Conservation (phyloP, 306 rosid species). For the Gastrolobium villosum region DNA sequence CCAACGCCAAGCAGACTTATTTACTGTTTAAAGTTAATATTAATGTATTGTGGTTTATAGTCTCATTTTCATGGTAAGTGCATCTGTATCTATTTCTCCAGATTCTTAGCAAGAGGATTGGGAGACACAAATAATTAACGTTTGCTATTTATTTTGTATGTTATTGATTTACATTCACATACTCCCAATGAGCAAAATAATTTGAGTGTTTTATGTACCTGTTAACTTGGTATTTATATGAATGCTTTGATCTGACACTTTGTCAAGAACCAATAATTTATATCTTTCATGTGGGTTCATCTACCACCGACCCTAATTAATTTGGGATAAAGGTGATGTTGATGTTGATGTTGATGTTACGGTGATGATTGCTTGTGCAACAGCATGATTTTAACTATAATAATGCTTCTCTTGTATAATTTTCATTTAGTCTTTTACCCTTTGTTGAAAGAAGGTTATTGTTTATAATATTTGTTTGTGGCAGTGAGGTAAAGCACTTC, state of each 20-base stretch:
- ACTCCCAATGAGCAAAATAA: background rate
- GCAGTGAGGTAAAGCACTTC: background rate
- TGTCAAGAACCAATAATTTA: too few species aligned
- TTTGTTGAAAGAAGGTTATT: background rate
- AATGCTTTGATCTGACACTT: background rate
- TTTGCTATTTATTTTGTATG: background rate
- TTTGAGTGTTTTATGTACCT: too few species aligned
- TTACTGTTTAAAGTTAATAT: background rate
- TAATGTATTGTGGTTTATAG: background rate
- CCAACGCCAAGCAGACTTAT: background rate
- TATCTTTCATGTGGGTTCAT: too few species aligned
- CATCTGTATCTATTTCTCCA: too few species aligned
- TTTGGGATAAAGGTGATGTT: too few species aligned
- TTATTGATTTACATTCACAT: background rate
- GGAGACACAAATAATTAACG: background rate
- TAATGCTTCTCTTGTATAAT: slow-evolving; percentile 12
- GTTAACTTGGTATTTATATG: too few species aligned
- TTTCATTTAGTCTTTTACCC: background rate
- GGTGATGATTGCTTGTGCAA: slow-evolving; percentile 2
- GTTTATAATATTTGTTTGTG: background rate
- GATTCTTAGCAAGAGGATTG: background rate
- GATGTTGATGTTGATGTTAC: too few species aligned
- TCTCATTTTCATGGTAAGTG: background rate
- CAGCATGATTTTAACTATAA: slow-evolving; percentile 17
- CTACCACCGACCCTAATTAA: too few species aligned